Conservation (phyloP, 306 rosid genomes). For the Cicer yamashitae region DNA sequence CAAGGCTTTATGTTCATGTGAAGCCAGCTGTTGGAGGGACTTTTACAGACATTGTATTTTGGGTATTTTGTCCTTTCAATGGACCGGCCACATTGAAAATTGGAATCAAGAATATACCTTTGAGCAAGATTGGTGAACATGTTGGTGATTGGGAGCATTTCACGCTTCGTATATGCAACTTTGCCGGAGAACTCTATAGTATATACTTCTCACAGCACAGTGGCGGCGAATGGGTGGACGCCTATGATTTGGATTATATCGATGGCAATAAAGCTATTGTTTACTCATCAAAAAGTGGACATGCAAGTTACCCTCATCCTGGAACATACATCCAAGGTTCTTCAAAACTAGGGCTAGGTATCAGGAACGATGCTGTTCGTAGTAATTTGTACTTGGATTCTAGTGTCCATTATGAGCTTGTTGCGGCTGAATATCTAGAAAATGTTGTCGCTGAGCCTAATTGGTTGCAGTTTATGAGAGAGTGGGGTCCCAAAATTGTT, state of each 20-base stretch:
- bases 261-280: constrained; percentile 51
- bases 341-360: constrained; percentile 53
- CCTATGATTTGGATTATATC: constrained; percentile 46
- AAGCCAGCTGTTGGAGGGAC: constrained; percentile 91
- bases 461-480: constrained; percentile 58
- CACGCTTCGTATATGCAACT: constrained; percentile 62
- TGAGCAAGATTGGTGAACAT: constrained; percentile 73
- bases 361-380: constrained; percentile 49
- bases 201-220: constrained; percentile 58
- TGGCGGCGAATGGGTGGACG: constrained; percentile 56
- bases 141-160: constrained; percentile 96
- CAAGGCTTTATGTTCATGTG: constrained; percentile 81
- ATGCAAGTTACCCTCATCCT: constrained; percentile 54
- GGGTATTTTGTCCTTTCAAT: constrained; percentile 94
- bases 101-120: constrained; percentile 59
- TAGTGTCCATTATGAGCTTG: constrained; percentile 48
- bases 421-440: constrained; percentile 60
- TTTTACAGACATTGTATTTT: constrained; percentile 85
- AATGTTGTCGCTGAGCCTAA: constrained; percentile 45
- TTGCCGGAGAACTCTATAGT: constrained; percentile 51
- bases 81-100: constrained; percentile 79
- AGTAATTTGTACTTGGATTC: constrained; percentile 52
- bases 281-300: constrained; percentile 54
- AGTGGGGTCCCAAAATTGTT: constrained; percentile 58
- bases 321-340: constrained; percentile 57